A percentile compares a stretch with the other conserved stretches of the same genome.
Conservation (phyloP, 2,329 filamentous ascomycete genomes). For the Phoma sp. region DNA sequence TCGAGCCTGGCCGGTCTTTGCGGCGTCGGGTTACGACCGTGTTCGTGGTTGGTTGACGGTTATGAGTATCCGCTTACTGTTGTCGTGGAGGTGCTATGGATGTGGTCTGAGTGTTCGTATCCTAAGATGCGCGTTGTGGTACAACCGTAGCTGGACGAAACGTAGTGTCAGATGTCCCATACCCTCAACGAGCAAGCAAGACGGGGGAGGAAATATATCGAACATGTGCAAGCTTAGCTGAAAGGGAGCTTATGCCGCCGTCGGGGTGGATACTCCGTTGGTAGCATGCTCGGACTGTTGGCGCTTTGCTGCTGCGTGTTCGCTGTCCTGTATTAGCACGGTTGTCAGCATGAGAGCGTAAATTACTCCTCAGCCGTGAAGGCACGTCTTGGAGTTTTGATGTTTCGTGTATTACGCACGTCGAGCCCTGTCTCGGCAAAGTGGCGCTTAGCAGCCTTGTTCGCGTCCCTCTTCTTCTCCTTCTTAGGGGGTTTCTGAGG, state of each 20-base stretch:
- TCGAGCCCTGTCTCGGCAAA: constrained; percentile 55
- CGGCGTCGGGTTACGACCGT: constrained; percentile 12
- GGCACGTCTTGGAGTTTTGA: constrained; percentile 27
- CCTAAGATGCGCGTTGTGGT: constrained; percentile 20
- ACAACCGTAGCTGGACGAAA: constrained; percentile 35
- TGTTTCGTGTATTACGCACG: constrained; percentile 49
- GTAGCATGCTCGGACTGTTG: constrained; percentile 37
- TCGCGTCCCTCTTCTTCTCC: constrained; percentile 41
- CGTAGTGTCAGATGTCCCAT: constrained; percentile 35
- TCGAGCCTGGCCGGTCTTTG: constrained; percentile 23
- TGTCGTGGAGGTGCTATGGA: constrained; percentile 12
- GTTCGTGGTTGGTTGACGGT: not conserved
- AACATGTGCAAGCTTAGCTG: constrained; percentile 43
- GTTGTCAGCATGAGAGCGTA: constrained; percentile 41
- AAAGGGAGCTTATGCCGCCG: constrained; percentile 38
- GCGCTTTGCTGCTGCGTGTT: constrained; percentile 43
- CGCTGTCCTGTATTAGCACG: constrained; percentile 49
- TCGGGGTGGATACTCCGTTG: constrained; percentile 40
- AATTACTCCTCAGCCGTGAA: constrained; percentile 27
- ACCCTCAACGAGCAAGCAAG: constrained; percentile 17
- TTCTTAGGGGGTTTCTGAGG: constrained; percentile 55
- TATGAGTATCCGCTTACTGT: not conserved
- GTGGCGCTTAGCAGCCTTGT: constrained; percentile 51
- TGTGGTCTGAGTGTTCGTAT: constrained; percentile 19
- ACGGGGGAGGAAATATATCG: constrained; percentile 26